Conservation (phyloP, 1,284 basidiomycete species). For the Golubevia pallescens region DNA sequence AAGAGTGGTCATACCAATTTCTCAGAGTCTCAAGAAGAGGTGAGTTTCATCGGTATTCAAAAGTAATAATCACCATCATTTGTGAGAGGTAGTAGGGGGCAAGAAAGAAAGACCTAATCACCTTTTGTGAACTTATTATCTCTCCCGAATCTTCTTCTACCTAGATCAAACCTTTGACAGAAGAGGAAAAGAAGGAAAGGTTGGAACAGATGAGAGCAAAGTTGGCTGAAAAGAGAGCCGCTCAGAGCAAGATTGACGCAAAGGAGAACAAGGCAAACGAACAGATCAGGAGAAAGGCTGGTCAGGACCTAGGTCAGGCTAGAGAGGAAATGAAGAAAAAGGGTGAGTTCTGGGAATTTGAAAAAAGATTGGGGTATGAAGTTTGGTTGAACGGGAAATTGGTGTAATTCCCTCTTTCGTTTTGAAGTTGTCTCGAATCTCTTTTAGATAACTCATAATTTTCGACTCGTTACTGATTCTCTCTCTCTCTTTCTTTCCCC, state of each 20-base stretch:
- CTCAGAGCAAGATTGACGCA: conserved; percentile 43
- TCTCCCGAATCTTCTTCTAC: not conserved
- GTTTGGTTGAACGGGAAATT: too few species aligned
- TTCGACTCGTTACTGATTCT: not conserved
- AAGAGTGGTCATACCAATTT: conserved; percentile 61
- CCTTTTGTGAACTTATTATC: not conserved
- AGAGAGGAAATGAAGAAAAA: conserved; percentile 58
- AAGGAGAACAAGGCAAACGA: conserved; percentile 53
- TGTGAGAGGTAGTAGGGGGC: too few species aligned
- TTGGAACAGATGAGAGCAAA: conserved; percentile 49
- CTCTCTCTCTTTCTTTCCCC: not conserved
- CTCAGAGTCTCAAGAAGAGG: conserved; percentile 57
- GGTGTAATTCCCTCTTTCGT: too few species aligned
- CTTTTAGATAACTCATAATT: not conserved
- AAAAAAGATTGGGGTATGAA: too few species aligned
- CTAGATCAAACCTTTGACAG: conserved; percentile 56
- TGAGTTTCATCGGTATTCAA: not conserved
- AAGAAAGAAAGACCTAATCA: too few species aligned
- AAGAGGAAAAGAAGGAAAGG: conserved; percentile 54
- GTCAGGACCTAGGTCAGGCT: conserved; percentile 41
- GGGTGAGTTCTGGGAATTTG: conserved; percentile 15
- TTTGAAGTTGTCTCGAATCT: too few species aligned
- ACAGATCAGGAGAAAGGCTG: conserved; percentile 59
- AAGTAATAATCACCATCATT: not conserved
- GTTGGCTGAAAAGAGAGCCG: conserved; percentile 48